A percentile compares a stretch with the other conserved stretches of the same genome.
phyloP scores from a whole-genome alignment of 1,284 basidiomycete species.

The Apiotrichum montevideense region DNA sequence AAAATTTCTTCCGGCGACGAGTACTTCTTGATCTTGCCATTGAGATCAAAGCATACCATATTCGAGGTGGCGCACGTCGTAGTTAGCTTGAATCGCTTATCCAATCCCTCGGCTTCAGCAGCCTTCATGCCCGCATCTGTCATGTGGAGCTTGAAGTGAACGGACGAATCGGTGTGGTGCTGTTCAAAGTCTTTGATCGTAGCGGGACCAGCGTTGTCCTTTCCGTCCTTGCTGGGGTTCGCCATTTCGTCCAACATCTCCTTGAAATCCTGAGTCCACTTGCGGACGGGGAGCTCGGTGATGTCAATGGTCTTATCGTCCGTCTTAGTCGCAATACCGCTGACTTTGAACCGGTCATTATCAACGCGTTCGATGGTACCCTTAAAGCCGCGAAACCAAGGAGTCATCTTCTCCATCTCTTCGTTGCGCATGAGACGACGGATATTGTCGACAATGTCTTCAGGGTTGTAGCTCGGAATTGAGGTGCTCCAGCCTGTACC shows the following conservation, averaged over 20 bases:
- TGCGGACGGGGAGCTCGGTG: constrained; percentile 90
- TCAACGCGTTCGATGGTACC: constrained; percentile 75
- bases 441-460: constrained; percentile 82
- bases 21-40: constrained; percentile 96
- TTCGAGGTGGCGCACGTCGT: constrained; percentile 80
- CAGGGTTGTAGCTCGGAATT: constrained; percentile 89
- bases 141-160: constrained; percentile 86
- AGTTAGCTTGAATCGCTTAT: constrained; percentile 87
- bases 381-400: constrained; percentile 95
- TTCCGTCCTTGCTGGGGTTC: constrained; percentile 33
- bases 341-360: constrained; percentile 82
- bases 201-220: constrained; percentile 56
- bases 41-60: constrained; percentile 98
- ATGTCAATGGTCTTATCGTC: constrained; percentile 88
- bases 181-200: constrained; percentile 83
- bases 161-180: constrained; percentile 85
- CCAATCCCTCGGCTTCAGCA: constrained; percentile 79
- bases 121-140: constrained; percentile 70
- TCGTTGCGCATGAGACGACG: constrained; percentile 80
- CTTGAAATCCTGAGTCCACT: constrained; percentile 93
- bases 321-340: constrained; percentile 68
- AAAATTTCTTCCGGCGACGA: constrained; percentile 83
- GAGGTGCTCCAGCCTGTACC: constrained; percentile 97
- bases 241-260: constrained; percentile 71
- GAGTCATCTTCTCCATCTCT: constrained; percentile 76